Base-by-base conservation (phyloP, 169 alveolate species). In the Cyclospora cayetanensis region DNA sequence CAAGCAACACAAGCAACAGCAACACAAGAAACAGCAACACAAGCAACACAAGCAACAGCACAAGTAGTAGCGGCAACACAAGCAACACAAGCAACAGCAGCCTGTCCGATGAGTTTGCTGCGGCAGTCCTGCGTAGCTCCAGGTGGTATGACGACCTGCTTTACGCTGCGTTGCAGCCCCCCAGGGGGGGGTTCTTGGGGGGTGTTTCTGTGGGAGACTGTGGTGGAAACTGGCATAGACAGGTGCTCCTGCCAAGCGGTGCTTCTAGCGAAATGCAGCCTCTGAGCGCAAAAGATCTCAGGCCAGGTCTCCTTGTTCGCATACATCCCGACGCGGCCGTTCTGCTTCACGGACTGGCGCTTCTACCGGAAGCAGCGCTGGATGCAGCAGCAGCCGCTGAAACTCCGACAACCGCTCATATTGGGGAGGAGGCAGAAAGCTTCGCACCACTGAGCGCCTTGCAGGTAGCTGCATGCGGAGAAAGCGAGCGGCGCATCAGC, bases 311-410 rank as follows among this genome's bases (percentile, higher is more conserved):
- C 60, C 80, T 88, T 0, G 84, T 88, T 25, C 92, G 83, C 34
- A 37, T 88, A 35, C 92, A 88, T 65, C 92, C 92, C 2, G 87
- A 72, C 12, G 92, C 92, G 27, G 87, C 88, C 27, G 31, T 77
- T 4, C 79, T 88, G 0, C 53, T 70, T 5, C 68, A 68, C 3
- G 92, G 83, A 31, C 42, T 74, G 18, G 60, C 70, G 9, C 41
- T 72, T 34, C 53, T 88, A 1, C 79, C 72, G 15, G 74, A 80
- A 52, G 89, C 70, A 9, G 89, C 74, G 31, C 55, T 74, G 52
- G 89, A 46, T 7, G 46, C 89, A 9, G 60, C 89, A 31, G 70
- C 52, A 34, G 29, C 70, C 20, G 74, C 74, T 50, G 35, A 70
- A 31, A 35, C 74, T 11, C 11, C 39, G n/a, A 65, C 86, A 41